Percentiles rank a stretch among this genome's conserved stretches.
These are phyloP conservation scores for Phoma sp. DNA, from an alignment of 2,329 filamentous ascomycete genomes.

Conservation along the genomic window DNA sequence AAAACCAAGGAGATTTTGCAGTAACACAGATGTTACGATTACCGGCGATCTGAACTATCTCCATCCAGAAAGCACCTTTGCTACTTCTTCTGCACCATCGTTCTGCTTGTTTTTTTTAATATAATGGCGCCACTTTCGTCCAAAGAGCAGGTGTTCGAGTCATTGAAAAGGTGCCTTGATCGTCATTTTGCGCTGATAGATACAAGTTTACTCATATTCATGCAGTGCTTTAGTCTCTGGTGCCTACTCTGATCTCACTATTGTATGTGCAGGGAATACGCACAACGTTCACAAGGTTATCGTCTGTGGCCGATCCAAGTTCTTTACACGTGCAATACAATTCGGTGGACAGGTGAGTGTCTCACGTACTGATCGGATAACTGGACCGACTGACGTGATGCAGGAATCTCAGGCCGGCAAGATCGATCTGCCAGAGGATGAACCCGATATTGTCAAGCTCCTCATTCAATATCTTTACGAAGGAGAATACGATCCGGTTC, in stretches of 20 bases:
- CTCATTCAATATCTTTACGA: slow-evolving; percentile 32
- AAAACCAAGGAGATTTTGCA: no score
- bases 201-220: no score
- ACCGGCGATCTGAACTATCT: no score
- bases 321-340: slow-evolving; percentile 15
- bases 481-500: slow-evolving; percentile 13
- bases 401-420: not conserved
- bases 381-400: not conserved
- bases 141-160: no score
- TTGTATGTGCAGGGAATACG: slow-evolving; percentile 19
- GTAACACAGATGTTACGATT: no score
- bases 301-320: slow-evolving; percentile 18
- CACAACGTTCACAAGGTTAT: slow-evolving; percentile 31
- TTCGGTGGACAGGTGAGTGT: slow-evolving; percentile 3
- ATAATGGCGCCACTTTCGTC: no score
- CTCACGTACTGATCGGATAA: not conserved
- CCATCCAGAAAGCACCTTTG: no score
- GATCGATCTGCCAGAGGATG: slow-evolving; percentile 23
- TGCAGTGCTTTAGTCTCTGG: no score
- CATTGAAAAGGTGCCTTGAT: no score
- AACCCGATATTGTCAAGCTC: slow-evolving; percentile 14
- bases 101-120: no score
- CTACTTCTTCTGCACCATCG: no score
- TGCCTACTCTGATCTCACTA: slow-evolving; percentile 23
- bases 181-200: no score